phyloP scores from a whole-genome alignment of 768 basidiomycete species.

The Ramaria sp. region DNA sequence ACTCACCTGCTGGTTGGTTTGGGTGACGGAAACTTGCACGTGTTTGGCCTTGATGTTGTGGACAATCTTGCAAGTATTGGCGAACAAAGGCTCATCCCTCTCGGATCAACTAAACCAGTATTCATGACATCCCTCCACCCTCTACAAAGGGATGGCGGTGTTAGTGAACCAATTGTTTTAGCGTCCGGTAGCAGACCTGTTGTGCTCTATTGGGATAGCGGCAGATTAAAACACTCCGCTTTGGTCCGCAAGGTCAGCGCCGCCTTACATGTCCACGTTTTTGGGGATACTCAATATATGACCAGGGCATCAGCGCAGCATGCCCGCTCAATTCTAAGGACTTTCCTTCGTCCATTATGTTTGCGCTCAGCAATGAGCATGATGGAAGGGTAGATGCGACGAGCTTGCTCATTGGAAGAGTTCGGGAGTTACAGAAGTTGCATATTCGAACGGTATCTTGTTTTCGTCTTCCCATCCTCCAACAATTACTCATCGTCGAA shows the following conservation, averaged over 20 bases:
- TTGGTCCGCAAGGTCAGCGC: slow-evolving; percentile 54
- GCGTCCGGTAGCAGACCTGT: slow-evolving; percentile 63
- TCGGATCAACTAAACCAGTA: slow-evolving; percentile 57
- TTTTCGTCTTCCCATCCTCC: background rate
- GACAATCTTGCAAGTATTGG: slow-evolving; percentile 18
- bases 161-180: slow-evolving; percentile 47
- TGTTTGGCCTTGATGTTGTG: slow-evolving; percentile 37
- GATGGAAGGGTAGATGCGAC: slow-evolving; percentile 2
- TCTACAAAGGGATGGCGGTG: slow-evolving; percentile 18
- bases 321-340: slow-evolving; percentile 35
- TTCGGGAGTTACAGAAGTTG: slow-evolving; percentile 62
- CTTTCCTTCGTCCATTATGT: slow-evolving; percentile 45
- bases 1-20: slow-evolving; percentile 60
- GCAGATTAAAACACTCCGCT: slow-evolving; percentile 54
- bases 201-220: slow-evolving; percentile 57
- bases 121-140: slow-evolving; percentile 40
- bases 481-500: slow-evolving; percentile 1
- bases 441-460: slow-evolving; percentile 64
- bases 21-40: slow-evolving; percentile 60
- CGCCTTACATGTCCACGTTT: background rate
- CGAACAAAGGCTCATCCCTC: slow-evolving; percentile 47
- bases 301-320: slow-evolving; percentile 44
- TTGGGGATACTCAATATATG: background rate
- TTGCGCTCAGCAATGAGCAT: slow-evolving; percentile 36
- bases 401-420: slow-evolving; percentile 51